Evolutionary conservation across 2,329 filamentous ascomycete species (phyloP), one percentile per base, ranked within the genome.

Genomic region (Aspergillus fischeri): DNA sequence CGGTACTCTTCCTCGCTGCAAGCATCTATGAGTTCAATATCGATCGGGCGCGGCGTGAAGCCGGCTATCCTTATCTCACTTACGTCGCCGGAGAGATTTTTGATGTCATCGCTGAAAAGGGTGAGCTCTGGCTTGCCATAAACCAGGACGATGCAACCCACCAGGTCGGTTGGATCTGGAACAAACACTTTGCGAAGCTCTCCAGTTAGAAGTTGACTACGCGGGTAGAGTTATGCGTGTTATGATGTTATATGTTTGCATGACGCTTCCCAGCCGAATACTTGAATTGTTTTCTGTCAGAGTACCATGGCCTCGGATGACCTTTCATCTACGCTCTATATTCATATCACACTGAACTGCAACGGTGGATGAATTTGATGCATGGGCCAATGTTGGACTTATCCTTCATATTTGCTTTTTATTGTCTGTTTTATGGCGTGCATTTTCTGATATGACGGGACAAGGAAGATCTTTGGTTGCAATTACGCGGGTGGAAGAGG

Each of bases 1-100:
- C 87, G 56, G 85, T 96, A 7, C 79, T 97, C 49, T 99, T 96
- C 81, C 81, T 97, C 20, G 94, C 92, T 14, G 94, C 93, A 21
- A 96, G 91, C 66, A 83, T 97, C 32, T 97, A 96, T 70, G 92
- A 97, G 73, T 99, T 97, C 78, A 95, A 96, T 68, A 97, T 97
- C 69, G 90, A 93, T 69, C 91, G 90, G 25, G 90, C 92, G 27
- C 91, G 96, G 66, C 87, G 90, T 57, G 94, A 97, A 76, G 93
- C 90, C 59, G 94, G 94, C 25, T 97, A 96, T 75, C 92, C 93
- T 21, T 99, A 99, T 72, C 80, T 99, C 60, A 94, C 92, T 48
- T 99, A 99, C 75, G 90, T 93, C 64, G 90, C 92, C 53, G 94
- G 94, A 63, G 94, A 99, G 84, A 90, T 93, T 61, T 93, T 93